Evolutionary conservation across 768 basidiomycete species (phyloP).

Genomic region (Termitomyces heimii): DNA sequence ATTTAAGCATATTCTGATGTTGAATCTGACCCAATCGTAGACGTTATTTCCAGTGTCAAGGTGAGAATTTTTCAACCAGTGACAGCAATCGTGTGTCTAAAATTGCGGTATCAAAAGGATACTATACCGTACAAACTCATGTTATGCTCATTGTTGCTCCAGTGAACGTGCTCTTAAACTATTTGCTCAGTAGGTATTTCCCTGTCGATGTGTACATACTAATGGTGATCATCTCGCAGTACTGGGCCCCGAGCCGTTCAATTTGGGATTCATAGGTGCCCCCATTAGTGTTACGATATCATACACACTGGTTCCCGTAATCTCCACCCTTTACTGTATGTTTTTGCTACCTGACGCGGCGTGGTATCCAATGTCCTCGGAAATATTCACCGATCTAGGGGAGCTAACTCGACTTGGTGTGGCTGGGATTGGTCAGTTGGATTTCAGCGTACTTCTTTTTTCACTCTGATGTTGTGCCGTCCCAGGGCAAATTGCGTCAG

Average conservation of each 20-base stretch:
- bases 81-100: not conserved
- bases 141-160: constrained; percentile 58
- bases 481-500: not conserved
- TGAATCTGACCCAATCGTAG: constrained; percentile 12
- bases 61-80: constrained; percentile 20
- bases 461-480: too few species aligned
- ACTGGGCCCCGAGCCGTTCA: constrained; percentile 72
- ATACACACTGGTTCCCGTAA: constrained; percentile 66
- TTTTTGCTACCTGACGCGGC: constrained; percentile 53
- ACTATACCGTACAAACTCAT: constrained; percentile 1
- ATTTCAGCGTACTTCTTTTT: too few species aligned
- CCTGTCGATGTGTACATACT: not conserved
- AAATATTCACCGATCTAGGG: constrained; percentile 60
- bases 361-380: constrained; percentile 68
- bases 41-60: constrained; percentile 80
- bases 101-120: not conserved
- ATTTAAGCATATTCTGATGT: not conserved
- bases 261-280: constrained; percentile 87
- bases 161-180: constrained; percentile 78
- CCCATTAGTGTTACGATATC: constrained; percentile 84
- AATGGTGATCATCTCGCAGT: constrained; percentile 28
- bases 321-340: constrained; percentile 57
- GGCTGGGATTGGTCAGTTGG: not conserved
- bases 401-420: constrained; percentile 59
- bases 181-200: constrained; percentile 52